Base-by-base conservation (phyloP, 1,284 basidiomycete species). In the Ceratobasidium sp. region DNA sequence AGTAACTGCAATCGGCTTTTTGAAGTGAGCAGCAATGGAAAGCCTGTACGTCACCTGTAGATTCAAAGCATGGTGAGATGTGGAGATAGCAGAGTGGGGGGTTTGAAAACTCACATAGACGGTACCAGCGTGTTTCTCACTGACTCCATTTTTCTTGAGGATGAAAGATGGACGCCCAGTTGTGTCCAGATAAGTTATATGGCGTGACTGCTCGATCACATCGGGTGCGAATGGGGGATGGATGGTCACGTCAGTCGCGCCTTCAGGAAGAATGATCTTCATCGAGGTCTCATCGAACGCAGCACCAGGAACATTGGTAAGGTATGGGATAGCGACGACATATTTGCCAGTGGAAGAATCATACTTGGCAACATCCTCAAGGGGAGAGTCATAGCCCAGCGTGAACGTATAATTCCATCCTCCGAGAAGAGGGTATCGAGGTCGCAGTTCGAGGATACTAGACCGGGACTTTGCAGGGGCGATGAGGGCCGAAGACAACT, bases 361-460 rank as follows among this genome's bases (percentile, higher is more conserved):
- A 78, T 86, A 90, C 74, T 85, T 86, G 43, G 86, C 87, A 57
- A 88, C 90, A 77, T 95, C 91, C n/a, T 80, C 84, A 55, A 97
- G 84, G 23, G 93, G 91, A 9, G 91, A 85, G 78, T 98, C 95
- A 86, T 92, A 99, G 2, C 97, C 97, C 12, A 98, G 85, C 4
- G 92, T 94, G 82, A 97, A 99, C 50, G 85, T 89, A 82, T 97
- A 99, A 80, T 98, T 98, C 97, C 97, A 99, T 21, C 97, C 96
- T 34, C 97, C 97, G 74, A 98, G 81, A 30, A 99, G 78, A 8
- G 97, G 97, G 80, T 96, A 99, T 45, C 97, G 87, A 0, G 97
- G 97, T 55, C 85, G 86, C 55, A 99, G 79, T 77, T 98, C 95
- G 48, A 98, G 83, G 10, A 88, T 76, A 73, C 89, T 92, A 77